Evolutionary conservation across 1,284 basidiomycete species (phyloP).

Genomic region (Leccinum fuscescens): DNA sequence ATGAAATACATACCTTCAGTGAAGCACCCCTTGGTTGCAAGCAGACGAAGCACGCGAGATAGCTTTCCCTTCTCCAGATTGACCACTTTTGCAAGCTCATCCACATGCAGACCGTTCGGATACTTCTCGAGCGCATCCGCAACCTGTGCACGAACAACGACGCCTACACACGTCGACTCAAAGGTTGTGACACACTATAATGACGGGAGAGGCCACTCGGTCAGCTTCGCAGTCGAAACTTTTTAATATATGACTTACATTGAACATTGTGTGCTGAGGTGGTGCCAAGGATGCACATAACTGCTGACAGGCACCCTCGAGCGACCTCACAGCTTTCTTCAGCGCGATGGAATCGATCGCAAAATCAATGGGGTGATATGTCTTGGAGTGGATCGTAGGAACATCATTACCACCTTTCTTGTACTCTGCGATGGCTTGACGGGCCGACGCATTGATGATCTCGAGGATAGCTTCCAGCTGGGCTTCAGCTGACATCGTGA

Average conservation of each 20-base stretch:
- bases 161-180: slow-evolving; percentile 26
- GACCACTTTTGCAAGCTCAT: slow-evolving; percentile 24
- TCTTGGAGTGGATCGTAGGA: neutral
- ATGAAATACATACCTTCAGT: slow-evolving; percentile 22
- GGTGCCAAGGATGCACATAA: neutral
- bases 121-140: slow-evolving; percentile 25
- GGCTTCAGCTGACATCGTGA: neutral
- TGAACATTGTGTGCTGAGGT: neutral
- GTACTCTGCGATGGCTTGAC: neutral
- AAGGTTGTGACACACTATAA: slow-evolving; percentile 5
- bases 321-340: neutral
- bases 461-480: neutral
- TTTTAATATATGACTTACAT: neutral
- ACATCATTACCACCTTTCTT: neutral
- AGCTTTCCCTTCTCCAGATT: slow-evolving; percentile 30
- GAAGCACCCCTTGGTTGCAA: slow-evolving; percentile 35
- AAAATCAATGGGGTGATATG: neutral
- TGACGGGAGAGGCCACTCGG: neutral
- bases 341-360: neutral
- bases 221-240: neutral
- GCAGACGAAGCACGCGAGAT: slow-evolving; percentile 33
- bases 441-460: neutral
- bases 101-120: slow-evolving; percentile 28
- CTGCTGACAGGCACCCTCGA: neutral
- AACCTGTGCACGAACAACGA: slow-evolving; percentile 24